phyloP scores from a whole-genome alignment of 306 rosid species.

The apple (Malus domestica) region ASM211411v1 NC_041797.1:35748001-35748500 shows the following conservation, averaged over 20 bases:
- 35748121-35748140: background rate
- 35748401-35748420: no score
- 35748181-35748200: background rate
- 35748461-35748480: no score
- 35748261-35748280: conserved; percentile 24
- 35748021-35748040: no score
- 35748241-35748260: conserved; percentile 9
- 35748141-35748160: background rate
- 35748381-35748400: background rate
- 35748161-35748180: background rate
- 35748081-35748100: conserved; percentile 1
- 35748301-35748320: conserved; percentile 79
- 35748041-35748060: background rate
- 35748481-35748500: no score
- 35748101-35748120: background rate
- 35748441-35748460: no score
- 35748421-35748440: no score
- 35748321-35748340: conserved; percentile 51
- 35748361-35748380: background rate
- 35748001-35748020: no score
- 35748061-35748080: background rate
- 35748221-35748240: conserved; percentile 1
- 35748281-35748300: conserved; percentile 71
- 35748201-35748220: conserved; percentile 4
- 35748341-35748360: background rate